A percentile compares a stretch with the other conserved stretches of the same genome.
Evolutionary conservation across 345 rosid species (phyloP).

Genomic region (Hibiscus trionum): DNA sequence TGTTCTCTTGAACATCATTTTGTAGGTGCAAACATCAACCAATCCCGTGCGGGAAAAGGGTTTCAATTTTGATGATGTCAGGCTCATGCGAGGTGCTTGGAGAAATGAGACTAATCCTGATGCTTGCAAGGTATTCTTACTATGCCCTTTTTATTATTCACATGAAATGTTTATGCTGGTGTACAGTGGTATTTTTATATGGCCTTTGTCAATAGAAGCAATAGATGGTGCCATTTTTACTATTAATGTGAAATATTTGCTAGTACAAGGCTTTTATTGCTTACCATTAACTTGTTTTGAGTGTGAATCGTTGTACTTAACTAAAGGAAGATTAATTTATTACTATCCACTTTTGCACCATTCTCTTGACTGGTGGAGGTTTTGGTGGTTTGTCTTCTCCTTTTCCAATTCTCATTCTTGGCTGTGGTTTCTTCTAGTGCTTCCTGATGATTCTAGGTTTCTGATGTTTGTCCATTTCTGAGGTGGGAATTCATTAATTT

Average conservation of each 20-base stretch:
- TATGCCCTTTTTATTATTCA: not conserved
- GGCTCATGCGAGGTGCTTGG: constrained; percentile 98
- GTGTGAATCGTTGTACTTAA: not conserved
- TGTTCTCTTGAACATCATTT: constrained; percentile 6
- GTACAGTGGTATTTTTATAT: constrained; percentile 3
- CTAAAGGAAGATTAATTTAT: not conserved
- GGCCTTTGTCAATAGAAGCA: not conserved
- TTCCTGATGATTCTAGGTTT: not conserved
- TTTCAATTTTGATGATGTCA: constrained; percentile 89
- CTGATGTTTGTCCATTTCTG: no score
- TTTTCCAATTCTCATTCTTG: no score
- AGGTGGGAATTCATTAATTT: no score
- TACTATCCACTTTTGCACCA: no score
- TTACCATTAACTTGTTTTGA: not conserved
- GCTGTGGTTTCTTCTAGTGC: no score
- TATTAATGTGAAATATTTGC: not conserved
- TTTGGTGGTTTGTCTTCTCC: no score
- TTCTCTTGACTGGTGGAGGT: no score
- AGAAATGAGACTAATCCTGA: constrained; percentile 93
- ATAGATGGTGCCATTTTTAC: not conserved
- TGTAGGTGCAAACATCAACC: constrained; percentile 46
- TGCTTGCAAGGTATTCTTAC: constrained; percentile 65
- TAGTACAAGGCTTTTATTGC: not conserved
- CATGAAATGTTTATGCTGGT: not conserved
- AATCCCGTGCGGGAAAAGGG: constrained; percentile 68